Conservation (phyloP, 2,329 filamentous ascomycete species). For the Diaporthe sp. region DNA sequence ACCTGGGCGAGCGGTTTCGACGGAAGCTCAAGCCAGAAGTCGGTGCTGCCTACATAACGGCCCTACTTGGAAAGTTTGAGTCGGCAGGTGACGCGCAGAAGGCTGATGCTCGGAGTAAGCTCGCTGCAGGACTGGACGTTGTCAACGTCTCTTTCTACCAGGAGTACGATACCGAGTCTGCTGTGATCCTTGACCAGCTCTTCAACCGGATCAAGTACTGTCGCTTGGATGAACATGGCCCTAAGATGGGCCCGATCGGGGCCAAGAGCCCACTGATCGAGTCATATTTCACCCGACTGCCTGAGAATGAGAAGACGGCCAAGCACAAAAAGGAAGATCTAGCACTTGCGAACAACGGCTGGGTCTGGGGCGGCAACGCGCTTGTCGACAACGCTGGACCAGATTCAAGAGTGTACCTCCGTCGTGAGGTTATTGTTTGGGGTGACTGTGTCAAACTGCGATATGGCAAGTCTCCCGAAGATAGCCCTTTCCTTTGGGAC, state of each 20-base stretch:
- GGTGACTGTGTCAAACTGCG: constrained; percentile 98
- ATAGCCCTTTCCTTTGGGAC: constrained; percentile 95
- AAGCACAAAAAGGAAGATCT: constrained; percentile 83
- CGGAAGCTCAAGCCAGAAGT: constrained; percentile 78
- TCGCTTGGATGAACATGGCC: constrained; percentile 91
- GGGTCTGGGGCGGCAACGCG: constrained; percentile 98
- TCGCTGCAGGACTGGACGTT: constrained; percentile 80
- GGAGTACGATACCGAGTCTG: constrained; percentile 89
- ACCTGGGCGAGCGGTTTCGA: constrained; percentile 84
- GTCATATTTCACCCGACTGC: constrained; percentile 93
- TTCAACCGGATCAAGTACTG: constrained; percentile 97
- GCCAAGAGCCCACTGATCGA: constrained; percentile 87
- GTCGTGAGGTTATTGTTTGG: constrained; percentile 97
- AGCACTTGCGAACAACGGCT: constrained; percentile 94
- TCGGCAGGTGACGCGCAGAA: constrained; percentile 58
- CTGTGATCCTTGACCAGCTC: constrained; percentile 88
- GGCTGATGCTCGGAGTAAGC: constrained; percentile 66
- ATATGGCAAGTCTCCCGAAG: constrained; percentile 83
- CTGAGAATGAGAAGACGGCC: constrained; percentile 81
- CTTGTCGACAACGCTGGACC: constrained; percentile 94
- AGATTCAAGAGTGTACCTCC: constrained; percentile 91
- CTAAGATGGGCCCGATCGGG: constrained; percentile 85
- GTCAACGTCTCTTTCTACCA: constrained; percentile 91
- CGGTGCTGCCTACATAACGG: constrained; percentile 77
- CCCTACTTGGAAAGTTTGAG: constrained; percentile 77